Base-by-base conservation (phyloP, 2,329 filamentous ascomycete genomes). In the Xylaria sp. region DNA sequence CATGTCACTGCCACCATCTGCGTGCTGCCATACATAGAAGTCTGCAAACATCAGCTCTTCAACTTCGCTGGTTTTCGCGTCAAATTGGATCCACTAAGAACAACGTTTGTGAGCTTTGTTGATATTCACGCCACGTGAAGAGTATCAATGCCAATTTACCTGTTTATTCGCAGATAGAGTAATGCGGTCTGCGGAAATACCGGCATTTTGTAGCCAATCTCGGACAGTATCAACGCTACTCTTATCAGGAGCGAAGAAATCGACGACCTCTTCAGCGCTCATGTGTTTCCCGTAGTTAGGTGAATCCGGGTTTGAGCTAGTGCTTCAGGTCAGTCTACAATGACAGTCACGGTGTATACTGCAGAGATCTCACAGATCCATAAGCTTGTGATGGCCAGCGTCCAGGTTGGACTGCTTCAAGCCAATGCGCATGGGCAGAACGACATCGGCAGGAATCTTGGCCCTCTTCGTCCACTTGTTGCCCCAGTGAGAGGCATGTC, bases 241-340 rank as follows among this genome's bases (percentile, higher is more conserved):
- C 30, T 72, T 65, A 23, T 74, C 58, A 1, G 81, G 81, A 32
- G 80, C 77, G 58, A 82, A 82, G 60, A 80, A 75, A 32, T 80
- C 76, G 36, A 78, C 72, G 20, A 81, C 77, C 62, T 82, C 78
- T 15, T 78, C 70, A 3, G 76, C 63, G 6, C 75, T 78, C 77
- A 80, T 79, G 71, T 82, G 78, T 62, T 81, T 78, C 39, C 79
- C 80, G 66, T 79, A 82, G 39, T 76, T 76, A 2, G 70, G 6
- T 3, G 76, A 77, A 10, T 66, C 57, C 2, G 75, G 75, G 60
- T 76, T 72, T 6, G 75, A 76, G 36, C 73, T 75, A 43, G 36
- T 12, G n/a, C 25, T 12, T 23, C 25, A 53, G 30, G 46, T 73
- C 36, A 72, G 55, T 64, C 36, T 59, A 46, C 4, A 28, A 30